Evolutionary conservation across 2,329 filamentous ascomycete genomes (phyloP).

Genomic region (Aspergillus sp.): DNA sequence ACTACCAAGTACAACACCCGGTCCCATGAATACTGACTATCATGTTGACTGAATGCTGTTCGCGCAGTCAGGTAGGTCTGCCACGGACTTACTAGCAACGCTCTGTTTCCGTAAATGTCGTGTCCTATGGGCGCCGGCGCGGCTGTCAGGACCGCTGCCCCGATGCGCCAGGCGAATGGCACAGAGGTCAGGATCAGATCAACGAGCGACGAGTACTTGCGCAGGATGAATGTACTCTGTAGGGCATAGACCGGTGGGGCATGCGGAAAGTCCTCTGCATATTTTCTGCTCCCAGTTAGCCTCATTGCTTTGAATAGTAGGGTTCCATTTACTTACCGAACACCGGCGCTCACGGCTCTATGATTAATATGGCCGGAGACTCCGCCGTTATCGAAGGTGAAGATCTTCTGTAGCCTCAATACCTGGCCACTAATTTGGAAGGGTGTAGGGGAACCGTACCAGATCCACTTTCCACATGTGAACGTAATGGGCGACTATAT

Average conservation of each 20-base stretch:
- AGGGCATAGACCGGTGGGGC: conserved; percentile 41
- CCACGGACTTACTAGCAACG: conserved; percentile 42
- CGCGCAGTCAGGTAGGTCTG: conserved; percentile 38
- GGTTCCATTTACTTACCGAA: conserved; percentile 31
- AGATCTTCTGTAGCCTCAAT: conserved; percentile 27
- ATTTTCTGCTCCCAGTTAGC: conserved; percentile 2
- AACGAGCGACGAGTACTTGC: conserved; percentile 43
- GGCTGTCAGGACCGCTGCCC: conserved; percentile 20
- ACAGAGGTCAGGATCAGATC: conserved; percentile 43
- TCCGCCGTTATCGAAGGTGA: conserved; percentile 46
- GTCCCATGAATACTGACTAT: conserved; percentile 47
- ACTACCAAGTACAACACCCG: conserved; percentile 43
- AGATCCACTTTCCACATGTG: conserved; percentile 42
- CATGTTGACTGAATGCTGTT: conserved; percentile 41
- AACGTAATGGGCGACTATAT: conserved; percentile 37
- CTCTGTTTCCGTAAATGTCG: conserved; percentile 27
- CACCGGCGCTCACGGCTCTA: conserved; percentile 42
- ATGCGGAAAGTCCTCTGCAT: conserved; percentile 32
- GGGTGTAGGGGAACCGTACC: conserved; percentile 20
- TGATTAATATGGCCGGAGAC: conserved; percentile 47
- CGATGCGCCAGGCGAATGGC: conserved; percentile 33
- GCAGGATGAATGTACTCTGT: conserved; percentile 36
- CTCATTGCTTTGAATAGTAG: no score
- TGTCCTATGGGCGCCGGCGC: neutral
- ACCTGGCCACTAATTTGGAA: neutral